These are phyloP conservation scores for Planoprotostelium fungivorum DNA, from an alignment of 78 protist species.

Conservation along the genomic window DNA sequence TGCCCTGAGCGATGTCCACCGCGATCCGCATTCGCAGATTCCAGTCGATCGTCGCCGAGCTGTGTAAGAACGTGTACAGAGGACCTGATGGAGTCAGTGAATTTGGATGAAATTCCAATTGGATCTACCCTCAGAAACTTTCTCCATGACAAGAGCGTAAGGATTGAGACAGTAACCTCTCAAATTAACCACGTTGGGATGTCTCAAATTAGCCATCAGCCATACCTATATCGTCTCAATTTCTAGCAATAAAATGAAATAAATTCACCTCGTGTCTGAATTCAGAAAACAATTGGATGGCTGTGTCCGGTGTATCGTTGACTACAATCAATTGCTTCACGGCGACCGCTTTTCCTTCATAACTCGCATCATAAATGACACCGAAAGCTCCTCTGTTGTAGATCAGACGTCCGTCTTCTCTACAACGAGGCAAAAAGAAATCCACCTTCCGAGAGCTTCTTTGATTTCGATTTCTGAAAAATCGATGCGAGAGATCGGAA, in stretches of 20 bases:
- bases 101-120: too few relatives aligned
- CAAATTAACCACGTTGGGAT: constrained; percentile 50
- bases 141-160: constrained; percentile 66
- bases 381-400: constrained; percentile 56
- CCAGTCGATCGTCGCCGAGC: constrained; percentile 17
- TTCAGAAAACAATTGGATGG: constrained; percentile 33
- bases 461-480: constrained; percentile 21
- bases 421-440: neutral
- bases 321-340: constrained; percentile 24
- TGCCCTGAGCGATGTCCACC: constrained; percentile 70
- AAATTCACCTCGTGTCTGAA: constrained; percentile 53
- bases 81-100: constrained; percentile 18
- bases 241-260: neutral
- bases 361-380: constrained; percentile 51
- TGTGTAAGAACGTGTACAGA: constrained; percentile 40
- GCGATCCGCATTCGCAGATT: constrained; percentile 64
- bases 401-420: neutral
- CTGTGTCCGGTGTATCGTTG: neutral
- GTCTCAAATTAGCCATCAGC: constrained; percentile 36
- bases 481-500: constrained; percentile 42
- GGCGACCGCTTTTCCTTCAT: constrained; percentile 38
- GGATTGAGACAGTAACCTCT: constrained; percentile 55
- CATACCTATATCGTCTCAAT: neutral
- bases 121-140: constrained; percentile 5
- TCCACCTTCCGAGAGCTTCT: constrained; percentile 34